Percentiles rank a stretch among this genome's conserved stretches.
Evolutionary conservation across 345 rosid species (phyloP).

Genomic region (Linum trigynum): DNA sequence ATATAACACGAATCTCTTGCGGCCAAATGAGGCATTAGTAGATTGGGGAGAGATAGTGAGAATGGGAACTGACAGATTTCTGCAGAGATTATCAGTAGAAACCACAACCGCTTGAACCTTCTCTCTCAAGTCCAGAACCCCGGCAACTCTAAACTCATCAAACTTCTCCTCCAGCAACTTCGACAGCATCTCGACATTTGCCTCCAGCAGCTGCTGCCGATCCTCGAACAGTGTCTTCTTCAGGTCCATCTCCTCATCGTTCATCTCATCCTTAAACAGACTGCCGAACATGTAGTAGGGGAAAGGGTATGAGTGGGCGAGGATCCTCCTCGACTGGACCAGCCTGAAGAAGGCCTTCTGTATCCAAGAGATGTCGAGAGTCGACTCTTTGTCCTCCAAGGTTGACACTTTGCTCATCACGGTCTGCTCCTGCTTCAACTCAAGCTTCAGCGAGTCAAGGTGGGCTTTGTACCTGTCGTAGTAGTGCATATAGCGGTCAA

Average conservation of each 20-base stretch:
- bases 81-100: constrained; percentile 37
- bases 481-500: constrained; percentile 44
- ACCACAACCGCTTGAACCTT: constrained; percentile 19
- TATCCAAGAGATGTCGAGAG: constrained; percentile 50
- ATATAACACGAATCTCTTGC: no score
- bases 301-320: constrained; percentile 46
- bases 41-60: not conserved
- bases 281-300: constrained; percentile 51
- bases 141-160: constrained; percentile 15
- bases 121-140: constrained; percentile 17
- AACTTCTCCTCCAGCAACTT: constrained; percentile 27
- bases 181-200: constrained; percentile 35
- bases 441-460: constrained; percentile 42
- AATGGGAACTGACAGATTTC: constrained; percentile 24
- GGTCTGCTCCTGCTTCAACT: constrained; percentile 31
- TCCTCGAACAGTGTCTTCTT: constrained; percentile 35
- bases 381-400: constrained; percentile 30
- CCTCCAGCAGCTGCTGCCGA: constrained; percentile 39
- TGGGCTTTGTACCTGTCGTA: constrained; percentile 49
- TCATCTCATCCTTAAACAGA: constrained; percentile 34
- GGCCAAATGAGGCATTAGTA: no score
- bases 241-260: constrained; percentile 26
- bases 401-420: constrained; percentile 25
- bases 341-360: constrained; percentile 37
- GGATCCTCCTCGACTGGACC: constrained; percentile 41